Percentiles rank a stretch among this genome's conserved stretches.
Conservation (phyloP, 1,139 yeast genomes). For the Candida sp. region DNA sequence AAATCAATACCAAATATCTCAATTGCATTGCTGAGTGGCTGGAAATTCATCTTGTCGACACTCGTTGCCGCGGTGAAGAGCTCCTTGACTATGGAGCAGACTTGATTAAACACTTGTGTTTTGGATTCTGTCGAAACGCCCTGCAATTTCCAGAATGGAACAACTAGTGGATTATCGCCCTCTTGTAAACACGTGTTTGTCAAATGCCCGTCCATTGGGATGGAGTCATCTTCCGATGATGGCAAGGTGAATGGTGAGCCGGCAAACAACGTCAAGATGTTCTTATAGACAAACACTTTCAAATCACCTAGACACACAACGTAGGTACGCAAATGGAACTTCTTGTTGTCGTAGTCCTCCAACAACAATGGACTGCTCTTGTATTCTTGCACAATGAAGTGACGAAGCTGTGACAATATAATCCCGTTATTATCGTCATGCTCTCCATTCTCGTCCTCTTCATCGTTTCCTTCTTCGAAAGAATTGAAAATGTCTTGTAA, state of each 20-base stretch:
- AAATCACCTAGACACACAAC: slow-evolving; percentile 80
- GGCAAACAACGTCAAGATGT: slow-evolving; percentile 85
- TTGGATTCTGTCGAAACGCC: slow-evolving; percentile 38
- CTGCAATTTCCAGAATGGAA: slow-evolving; percentile 64
- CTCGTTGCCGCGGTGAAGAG: slow-evolving; percentile 82
- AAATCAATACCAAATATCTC: slow-evolving; percentile 93
- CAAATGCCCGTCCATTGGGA: slow-evolving; percentile 71
- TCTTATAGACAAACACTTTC: slow-evolving; percentile 75
- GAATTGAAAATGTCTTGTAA: slow-evolving; percentile 83
- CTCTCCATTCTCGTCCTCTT: slow-evolving; percentile 55
- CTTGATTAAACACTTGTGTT: slow-evolving; percentile 50
- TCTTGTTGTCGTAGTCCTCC: slow-evolving; percentile 61
- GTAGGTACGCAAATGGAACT: slow-evolving; percentile 89
- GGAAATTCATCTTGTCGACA: slow-evolving; percentile 87
- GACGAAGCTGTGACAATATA: slow-evolving; percentile 85
- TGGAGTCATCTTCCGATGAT: slow-evolving; percentile 25
- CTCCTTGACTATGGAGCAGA: slow-evolving; percentile 67
- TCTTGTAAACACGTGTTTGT: slow-evolving; percentile 94
- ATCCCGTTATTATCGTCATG: slow-evolving; percentile 59
- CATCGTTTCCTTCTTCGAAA: slow-evolving; percentile 73
- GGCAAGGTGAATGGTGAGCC: slow-evolving; percentile 53
- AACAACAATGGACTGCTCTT: slow-evolving; percentile 69
- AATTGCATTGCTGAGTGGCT: slow-evolving; percentile 80
- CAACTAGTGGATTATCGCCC: slow-evolving; percentile 51
- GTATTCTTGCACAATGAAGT: slow-evolving; percentile 89